These are phyloP conservation scores for Calonectria henricotiae DNA, from an alignment of 2,329 filamentous ascomycete genomes.

Conservation along the genomic window DNA sequence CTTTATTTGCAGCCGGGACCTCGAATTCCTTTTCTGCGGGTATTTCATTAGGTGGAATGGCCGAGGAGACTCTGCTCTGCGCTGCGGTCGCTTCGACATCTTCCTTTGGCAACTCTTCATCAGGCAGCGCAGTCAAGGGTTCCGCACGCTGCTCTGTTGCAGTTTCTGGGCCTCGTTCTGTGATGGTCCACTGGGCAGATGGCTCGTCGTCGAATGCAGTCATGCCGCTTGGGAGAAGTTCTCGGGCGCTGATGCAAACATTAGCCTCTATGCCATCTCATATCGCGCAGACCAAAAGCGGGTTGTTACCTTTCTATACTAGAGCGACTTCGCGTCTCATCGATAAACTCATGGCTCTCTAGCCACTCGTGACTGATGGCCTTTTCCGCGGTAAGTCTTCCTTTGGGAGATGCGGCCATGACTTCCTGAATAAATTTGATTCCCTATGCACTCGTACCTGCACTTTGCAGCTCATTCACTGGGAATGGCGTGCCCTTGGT, in stretches of 20 bases:
- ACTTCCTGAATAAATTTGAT: not conserved
- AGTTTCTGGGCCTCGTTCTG: not conserved
- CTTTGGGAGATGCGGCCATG: not conserved
- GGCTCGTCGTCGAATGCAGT: not conserved
- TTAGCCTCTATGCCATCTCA: not conserved
- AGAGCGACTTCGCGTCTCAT: not conserved
- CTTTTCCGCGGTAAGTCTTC: not conserved
- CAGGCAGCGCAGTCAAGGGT: no score
- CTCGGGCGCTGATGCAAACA: not conserved
- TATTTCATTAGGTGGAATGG: not conserved
- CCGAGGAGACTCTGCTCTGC: not conserved
- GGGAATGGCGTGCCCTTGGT: slow-evolving; percentile 7
- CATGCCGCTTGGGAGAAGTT: not conserved
- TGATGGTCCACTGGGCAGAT: slow-evolving; percentile 4
- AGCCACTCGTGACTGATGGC: slow-evolving; percentile 4
- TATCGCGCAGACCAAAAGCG: not conserved
- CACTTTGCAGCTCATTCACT: not conserved
- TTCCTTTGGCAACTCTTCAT: not conserved
- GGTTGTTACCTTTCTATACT: not conserved
- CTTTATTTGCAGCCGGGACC: not conserved
- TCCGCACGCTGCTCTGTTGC: not conserved
- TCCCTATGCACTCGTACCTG: not conserved
- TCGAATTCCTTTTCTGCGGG: not conserved
- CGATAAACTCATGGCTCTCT: not conserved
- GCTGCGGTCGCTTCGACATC: not conserved